Evolutionary conservation across 768 basidiomycete genomes (phyloP).

Genomic region (Amanita pseudoporphyria): DNA sequence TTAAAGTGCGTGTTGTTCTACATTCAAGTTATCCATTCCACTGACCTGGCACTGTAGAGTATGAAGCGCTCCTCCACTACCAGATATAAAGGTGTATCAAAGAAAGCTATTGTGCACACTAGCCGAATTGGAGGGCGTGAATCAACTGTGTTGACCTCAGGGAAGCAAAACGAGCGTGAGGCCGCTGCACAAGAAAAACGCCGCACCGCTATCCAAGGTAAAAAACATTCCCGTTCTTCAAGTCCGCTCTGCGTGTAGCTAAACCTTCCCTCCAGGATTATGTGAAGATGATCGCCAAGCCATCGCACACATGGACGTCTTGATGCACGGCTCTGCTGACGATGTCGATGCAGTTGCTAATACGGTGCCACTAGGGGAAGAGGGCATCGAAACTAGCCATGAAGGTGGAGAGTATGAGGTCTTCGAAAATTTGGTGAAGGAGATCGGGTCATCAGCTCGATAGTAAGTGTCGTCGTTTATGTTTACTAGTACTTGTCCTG

Average conservation of each 20-base stretch:
- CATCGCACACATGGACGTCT: conserved; percentile 7
- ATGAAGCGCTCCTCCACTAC: neutral
- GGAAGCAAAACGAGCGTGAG: conserved; percentile 3
- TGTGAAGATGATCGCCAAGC: conserved; percentile 3
- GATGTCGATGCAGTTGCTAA: conserved; percentile 9
- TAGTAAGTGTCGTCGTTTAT: neutral
- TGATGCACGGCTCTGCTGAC: conserved; percentile 2
- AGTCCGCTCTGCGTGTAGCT: too few species aligned
- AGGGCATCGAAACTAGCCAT: conserved; percentile 10
- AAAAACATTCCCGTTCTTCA: neutral
- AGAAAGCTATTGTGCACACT: neutral
- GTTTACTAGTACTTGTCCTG: neutral
- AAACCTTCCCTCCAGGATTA: neutral
- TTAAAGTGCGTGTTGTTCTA: too few species aligned
- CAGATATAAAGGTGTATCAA: neutral
- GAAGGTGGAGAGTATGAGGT: conserved; percentile 10
- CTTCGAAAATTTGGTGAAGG: conserved; percentile 7
- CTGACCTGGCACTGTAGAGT: too few species aligned
- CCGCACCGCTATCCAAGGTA: conserved; percentile 5
- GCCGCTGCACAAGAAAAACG: conserved; percentile 1
- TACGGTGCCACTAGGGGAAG: conserved; percentile 7
- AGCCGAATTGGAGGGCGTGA: neutral
- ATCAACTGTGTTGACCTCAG: neutral
- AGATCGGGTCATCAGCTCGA: neutral
- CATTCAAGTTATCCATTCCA: too few species aligned